A percentile compares a stretch with the other conserved stretches of the same genome.
These are phyloP conservation scores for Hylodesmum podocarpum DNA, from an alignment of 306 rosid species.

Conservation along the genomic window DNA sequence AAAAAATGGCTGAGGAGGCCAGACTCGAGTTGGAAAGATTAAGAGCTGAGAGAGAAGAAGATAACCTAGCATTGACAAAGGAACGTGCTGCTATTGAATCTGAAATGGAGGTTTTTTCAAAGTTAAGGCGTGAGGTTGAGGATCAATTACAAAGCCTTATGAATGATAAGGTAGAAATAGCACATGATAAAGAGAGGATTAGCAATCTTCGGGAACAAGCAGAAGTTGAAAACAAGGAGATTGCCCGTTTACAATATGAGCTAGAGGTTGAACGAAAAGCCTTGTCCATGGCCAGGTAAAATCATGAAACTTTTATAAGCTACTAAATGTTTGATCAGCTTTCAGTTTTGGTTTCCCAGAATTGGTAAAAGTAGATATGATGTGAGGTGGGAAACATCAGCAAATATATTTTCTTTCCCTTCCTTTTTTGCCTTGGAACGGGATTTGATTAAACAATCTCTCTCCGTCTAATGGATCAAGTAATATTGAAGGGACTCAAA, in stretches of 20 bases:
- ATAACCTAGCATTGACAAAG: slow-evolving; percentile 59
- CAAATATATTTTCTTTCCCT: not conserved
- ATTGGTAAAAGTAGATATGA: slow-evolving; percentile 9
- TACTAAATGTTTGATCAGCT: slow-evolving; percentile 14
- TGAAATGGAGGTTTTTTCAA: slow-evolving; percentile 83
- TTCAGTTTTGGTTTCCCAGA: slow-evolving; percentile 6
- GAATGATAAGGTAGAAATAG: slow-evolving; percentile 75
- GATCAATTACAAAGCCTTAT: slow-evolving; percentile 76
- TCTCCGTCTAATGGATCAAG: not conserved
- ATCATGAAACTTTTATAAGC: not conserved
- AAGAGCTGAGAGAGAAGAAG: slow-evolving; percentile 68
- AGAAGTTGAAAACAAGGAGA: slow-evolving; percentile 80
- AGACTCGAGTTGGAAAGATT: slow-evolving; percentile 74
- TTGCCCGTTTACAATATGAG: slow-evolving; percentile 83
- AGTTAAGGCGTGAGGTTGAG: slow-evolving; percentile 82
- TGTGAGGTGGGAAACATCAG: not conserved
- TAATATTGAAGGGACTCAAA: not conserved
- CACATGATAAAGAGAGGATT: slow-evolving; percentile 80
- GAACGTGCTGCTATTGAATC: slow-evolving; percentile 83
- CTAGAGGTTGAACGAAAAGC: slow-evolving; percentile 97
- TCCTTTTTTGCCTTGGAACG: not conserved
- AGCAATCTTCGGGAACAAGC: slow-evolving; percentile 78
- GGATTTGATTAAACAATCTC: not conserved
- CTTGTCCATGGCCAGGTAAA: slow-evolving; percentile 98
- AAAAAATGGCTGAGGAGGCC: slow-evolving; percentile 93